Percentiles rank a stretch among this genome's conserved stretches.
Conservation (phyloP, 345 rosid species). For the Pistacia integerrima region DNA sequence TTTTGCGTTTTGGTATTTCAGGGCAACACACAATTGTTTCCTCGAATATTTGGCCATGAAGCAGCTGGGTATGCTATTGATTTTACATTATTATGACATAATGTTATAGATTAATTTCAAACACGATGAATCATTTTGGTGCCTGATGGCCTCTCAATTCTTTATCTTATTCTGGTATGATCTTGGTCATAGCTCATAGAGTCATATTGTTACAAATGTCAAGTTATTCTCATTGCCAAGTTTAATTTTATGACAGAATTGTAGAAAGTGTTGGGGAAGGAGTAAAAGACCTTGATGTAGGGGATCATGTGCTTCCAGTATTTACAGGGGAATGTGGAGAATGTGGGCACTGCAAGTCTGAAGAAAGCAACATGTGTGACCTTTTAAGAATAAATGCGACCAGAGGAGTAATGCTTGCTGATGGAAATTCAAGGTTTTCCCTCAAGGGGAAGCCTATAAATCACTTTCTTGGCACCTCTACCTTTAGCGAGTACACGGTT, state of each 20-base stretch:
- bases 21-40: slow-evolving; percentile 25
- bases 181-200: neutral
- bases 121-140: neutral
- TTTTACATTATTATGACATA: neutral
- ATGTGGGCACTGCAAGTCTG: slow-evolving; percentile 42
- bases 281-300: slow-evolving; percentile 36
- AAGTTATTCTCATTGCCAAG: slow-evolving; percentile 9
- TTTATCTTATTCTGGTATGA: neutral
- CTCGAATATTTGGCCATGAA: slow-evolving; percentile 34
- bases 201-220: neutral
- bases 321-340: slow-evolving; percentile 50
- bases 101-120: neutral
- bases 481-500: slow-evolving; percentile 40
- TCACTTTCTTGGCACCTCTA: slow-evolving; percentile 42
- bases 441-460: slow-evolving; percentile 34
- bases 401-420: slow-evolving; percentile 43
- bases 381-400: slow-evolving; percentile 35
- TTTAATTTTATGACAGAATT: slow-evolving; percentile 26
- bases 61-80: slow-evolving; percentile 25
- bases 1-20: neutral
- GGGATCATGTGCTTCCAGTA: slow-evolving; percentile 53
- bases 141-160: neutral
- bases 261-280: slow-evolving; percentile 49
- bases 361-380: slow-evolving; percentile 45
- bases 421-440: slow-evolving; percentile 39